Base-by-base conservation (phyloP, 768 basidiomycete genomes). In the Psilocybe cyanescens region DNA sequence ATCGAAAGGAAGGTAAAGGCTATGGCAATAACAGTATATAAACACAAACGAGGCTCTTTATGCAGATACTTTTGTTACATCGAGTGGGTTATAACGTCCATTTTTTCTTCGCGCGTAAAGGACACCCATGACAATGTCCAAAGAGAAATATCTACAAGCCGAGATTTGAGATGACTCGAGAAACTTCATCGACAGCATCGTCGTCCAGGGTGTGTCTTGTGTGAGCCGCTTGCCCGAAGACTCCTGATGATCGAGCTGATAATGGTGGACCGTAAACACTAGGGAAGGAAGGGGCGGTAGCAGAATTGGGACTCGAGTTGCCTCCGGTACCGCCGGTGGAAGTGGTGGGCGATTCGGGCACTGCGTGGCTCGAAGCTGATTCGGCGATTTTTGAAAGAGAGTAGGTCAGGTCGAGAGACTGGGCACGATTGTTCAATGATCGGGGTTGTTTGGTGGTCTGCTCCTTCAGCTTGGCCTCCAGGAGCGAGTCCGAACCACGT, bases 391-490 rank as follows among this genome's bases (percentile, higher is more conserved):
- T 88, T n/a, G 87, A 88, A 31, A 95, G 82, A 5, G 94, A 94
- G 65, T 87, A 87, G 0, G 91, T 94, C 65, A 97, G 78, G 71
- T 97, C 94, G 50, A 97, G 87, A 4, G 91, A 93, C 72, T 96
- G 94, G 0, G 94, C 94, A 16, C 94, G 90, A 67, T 93, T 93
- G 63, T 88, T 88, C 63, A 94, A 77, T 3, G 92, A 90, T 51
- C 93, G 89, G 4, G 92, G 91, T 75, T 67, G 64, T 57, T 93
- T 93, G 35, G 81, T 79, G 62, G 81, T 76, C 65, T 89, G 89
- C 61, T 92, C 91, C 75, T 90, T 92, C 48, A 95, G 72, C 72
- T 95, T 95, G 41, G 92, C 86, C 68, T 94, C 92, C 19, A 94
- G 79, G 45, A 93, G 78, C 17, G 94, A 91, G 74, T 95, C 92